Percentiles rank a stretch among this genome's conserved stretches.
Conservation (phyloP, 441 rosid species). For the Erodium moschatum region DNA sequence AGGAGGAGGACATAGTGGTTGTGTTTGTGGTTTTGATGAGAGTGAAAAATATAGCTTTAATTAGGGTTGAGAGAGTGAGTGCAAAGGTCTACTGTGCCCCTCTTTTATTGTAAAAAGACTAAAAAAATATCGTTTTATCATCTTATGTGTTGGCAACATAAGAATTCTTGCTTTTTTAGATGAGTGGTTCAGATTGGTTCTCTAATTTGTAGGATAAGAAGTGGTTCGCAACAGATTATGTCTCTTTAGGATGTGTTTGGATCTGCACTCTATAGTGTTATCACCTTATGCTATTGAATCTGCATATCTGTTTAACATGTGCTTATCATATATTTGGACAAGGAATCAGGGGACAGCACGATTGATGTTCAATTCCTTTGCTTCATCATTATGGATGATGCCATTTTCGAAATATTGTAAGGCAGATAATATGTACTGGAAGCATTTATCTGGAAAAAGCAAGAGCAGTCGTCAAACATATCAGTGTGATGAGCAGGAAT, state of each 20-base stretch:
- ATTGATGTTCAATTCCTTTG: conserved; percentile 76
- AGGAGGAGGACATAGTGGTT: no score
- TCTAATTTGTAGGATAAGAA: no score
- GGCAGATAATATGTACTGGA: conserved; percentile 54
- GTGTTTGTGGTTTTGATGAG: no score
- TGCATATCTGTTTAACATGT: conserved; percentile 30
- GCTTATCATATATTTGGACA: conserved; percentile 40
- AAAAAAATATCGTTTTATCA: no score
- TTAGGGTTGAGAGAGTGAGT: no score
- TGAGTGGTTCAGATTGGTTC: no score
- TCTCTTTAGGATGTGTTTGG: neutral
- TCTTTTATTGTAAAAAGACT: no score
- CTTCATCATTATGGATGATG: conserved; percentile 83
- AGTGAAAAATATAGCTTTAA: no score
- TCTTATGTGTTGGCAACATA: no score
- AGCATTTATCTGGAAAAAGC: conserved; percentile 56
- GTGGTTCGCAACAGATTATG: no score
- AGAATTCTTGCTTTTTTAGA: no score
- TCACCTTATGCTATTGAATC: conserved; percentile 18
- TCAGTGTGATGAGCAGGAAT: conserved; percentile 75
- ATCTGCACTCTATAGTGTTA: conserved; percentile 7
- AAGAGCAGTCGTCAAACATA: conserved; percentile 46
- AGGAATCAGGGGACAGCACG: conserved; percentile 95
- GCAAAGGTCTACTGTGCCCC: no score
- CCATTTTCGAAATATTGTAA: conserved; percentile 84